Conservation (phyloP, 345 rosid species). For the Aegle marmelos region DNA sequence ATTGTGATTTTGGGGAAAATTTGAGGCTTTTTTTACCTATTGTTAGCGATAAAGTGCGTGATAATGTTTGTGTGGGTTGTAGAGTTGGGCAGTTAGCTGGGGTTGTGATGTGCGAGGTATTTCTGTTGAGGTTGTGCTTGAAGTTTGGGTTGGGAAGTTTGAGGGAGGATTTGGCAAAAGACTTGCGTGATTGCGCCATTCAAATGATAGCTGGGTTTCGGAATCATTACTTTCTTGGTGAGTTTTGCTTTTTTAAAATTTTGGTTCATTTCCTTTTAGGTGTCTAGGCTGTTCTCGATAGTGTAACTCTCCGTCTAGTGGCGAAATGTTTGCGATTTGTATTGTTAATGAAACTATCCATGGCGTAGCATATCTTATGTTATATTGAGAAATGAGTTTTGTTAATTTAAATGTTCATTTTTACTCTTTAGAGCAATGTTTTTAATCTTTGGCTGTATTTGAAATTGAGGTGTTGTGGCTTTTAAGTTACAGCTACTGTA, state of each 20-base stretch:
- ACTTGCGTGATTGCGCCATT: conserved; percentile 37
- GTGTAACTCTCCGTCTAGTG: background rate
- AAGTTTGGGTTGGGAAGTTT: conserved; percentile 36
- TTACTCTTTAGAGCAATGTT: background rate
- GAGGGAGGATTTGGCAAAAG: conserved; percentile 38
- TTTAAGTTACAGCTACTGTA: too few relatives aligned
- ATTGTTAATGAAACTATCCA: background rate
- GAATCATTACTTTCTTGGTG: conserved; percentile 55
- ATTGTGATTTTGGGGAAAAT: conserved; percentile 29
- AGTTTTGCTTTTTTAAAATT: conserved; percentile 8
- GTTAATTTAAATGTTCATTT: background rate
- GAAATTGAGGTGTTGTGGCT: too few relatives aligned
- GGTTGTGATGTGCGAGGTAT: conserved; percentile 58
- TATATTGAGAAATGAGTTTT: background rate
- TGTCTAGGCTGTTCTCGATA: background rate
- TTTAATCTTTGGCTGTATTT: too few relatives aligned
- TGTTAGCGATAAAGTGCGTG: conserved; percentile 37
- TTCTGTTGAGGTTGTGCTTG: conserved; percentile 55
- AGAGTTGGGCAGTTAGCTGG: conserved; percentile 56
- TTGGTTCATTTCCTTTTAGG: background rate
- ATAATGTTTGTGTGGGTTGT: conserved; percentile 35
- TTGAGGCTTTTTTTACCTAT: conserved; percentile 52
- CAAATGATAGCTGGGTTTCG: conserved; percentile 49
- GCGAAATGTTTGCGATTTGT: background rate
- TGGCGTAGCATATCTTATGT: background rate